These are phyloP conservation scores for Suillus cothurnatus DNA, from an alignment of 768 basidiomycete species.

Conservation along the genomic window DNA sequence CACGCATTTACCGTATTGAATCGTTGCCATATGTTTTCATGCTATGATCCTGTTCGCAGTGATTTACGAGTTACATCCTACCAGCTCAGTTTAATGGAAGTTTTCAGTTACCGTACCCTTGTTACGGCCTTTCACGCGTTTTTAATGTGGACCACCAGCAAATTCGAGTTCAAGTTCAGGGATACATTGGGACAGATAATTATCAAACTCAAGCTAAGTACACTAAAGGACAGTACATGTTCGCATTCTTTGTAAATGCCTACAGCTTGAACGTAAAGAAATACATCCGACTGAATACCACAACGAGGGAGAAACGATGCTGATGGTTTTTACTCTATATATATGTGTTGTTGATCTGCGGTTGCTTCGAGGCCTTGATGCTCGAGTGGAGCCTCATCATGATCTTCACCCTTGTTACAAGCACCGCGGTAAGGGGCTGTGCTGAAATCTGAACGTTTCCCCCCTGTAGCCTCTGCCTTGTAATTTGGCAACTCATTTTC, in stretches of 20 bases:
- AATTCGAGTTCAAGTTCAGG: neutral
- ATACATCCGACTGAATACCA: neutral
- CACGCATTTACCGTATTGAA: conserved; percentile 4
- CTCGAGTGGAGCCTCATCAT: neutral
- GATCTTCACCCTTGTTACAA: too few relatives aligned
- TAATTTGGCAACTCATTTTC: neutral
- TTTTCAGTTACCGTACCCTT: neutral
- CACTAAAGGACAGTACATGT: neutral
- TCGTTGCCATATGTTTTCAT: neutral
- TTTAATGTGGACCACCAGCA: neutral
- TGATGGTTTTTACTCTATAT: neutral
- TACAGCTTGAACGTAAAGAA: neutral
- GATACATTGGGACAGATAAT: too few relatives aligned
- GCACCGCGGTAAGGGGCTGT: neutral
- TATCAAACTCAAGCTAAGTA: too few relatives aligned
- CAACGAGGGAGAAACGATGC: neutral
- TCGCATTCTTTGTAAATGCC: neutral
- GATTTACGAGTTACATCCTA: neutral
- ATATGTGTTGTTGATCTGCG: neutral
- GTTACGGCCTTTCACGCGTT: too few relatives aligned
- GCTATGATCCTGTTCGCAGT: neutral
- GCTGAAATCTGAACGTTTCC: neutral
- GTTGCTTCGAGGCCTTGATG: neutral
- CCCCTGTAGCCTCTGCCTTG: neutral
- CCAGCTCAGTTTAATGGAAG: neutral